Percentiles rank a stretch among this genome's conserved stretches.
Evolutionary conservation across 371 early-diverging fungal species (phyloP).

Genomic region (Mortierella sp.): DNA sequence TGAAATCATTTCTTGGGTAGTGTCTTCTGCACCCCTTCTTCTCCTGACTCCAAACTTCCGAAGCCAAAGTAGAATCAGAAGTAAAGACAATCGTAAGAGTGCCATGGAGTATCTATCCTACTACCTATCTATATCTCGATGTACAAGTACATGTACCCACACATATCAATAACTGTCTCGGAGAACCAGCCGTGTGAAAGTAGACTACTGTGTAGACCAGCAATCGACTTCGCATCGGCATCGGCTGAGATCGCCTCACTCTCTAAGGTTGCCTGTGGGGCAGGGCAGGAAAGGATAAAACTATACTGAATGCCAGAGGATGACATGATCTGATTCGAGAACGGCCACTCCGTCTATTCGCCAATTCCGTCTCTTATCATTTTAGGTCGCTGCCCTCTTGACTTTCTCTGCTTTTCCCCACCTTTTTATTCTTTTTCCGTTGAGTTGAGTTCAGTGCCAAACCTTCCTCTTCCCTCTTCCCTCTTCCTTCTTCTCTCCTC

Average conservation of each 20-base stretch:
- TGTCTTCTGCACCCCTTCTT: too few species aligned
- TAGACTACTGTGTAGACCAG: not conserved
- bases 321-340: constrained; percentile 12
- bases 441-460: not conserved
- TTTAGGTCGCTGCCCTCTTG: not conserved
- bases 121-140: not conserved
- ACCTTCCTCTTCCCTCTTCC: not conserved
- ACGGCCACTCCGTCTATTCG: not conserved
- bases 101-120: not conserved
- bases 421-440: not conserved
- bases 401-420: not conserved
- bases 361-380: not conserved
- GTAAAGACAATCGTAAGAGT: too few species aligned
- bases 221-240: constrained; percentile 8
- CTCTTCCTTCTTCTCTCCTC: not conserved
- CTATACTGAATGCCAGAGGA: not conserved
- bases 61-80: not conserved
- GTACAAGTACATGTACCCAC: not conserved
- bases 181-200: constrained; percentile 1
- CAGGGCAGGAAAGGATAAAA: too few species aligned
- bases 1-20: too few species aligned
- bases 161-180: not conserved
- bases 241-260: constrained; percentile 1
- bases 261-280: too few species aligned
- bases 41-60: not conserved